Evolutionary conservation across 2,329 filamentous ascomycete genomes (phyloP).

Genomic region (Nigrospora oryzae): DNA sequence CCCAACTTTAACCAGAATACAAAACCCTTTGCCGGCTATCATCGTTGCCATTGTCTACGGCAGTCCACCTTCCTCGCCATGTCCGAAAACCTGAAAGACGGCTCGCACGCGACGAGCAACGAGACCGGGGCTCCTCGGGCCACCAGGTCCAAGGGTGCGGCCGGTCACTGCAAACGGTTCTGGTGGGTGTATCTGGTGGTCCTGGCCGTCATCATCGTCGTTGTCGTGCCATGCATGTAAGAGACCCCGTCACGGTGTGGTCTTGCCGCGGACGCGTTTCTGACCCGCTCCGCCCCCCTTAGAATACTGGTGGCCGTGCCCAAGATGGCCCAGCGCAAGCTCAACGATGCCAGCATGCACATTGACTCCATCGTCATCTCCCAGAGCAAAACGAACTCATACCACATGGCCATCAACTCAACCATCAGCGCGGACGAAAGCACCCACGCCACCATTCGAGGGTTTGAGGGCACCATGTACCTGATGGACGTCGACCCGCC

Average conservation of each 20-base stretch:
- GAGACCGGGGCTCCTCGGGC: slow-evolving; percentile 9
- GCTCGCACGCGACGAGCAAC: no score
- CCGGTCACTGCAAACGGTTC: slow-evolving; percentile 42
- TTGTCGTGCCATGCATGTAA: slow-evolving; percentile 53
- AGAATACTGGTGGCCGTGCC: slow-evolving; percentile 50
- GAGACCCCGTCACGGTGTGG: slow-evolving; percentile 17
- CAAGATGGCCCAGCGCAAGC: slow-evolving; percentile 46
- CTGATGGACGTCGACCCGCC: slow-evolving; percentile 39
- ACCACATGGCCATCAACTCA: slow-evolving; percentile 47
- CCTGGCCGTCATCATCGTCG: slow-evolving; percentile 37
- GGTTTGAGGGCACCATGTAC: slow-evolving; percentile 46
- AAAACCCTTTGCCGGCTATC: no score
- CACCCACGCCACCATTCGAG: slow-evolving; percentile 40
- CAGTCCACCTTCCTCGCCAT: no score
- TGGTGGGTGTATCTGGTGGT: slow-evolving; percentile 55
- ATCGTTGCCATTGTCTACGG: no score
- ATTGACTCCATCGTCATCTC: slow-evolving; percentile 43
- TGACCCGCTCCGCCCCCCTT: background rate
- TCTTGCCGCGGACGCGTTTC: background rate
- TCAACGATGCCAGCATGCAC: slow-evolving; percentile 42
- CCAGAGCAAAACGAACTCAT: slow-evolving; percentile 32
- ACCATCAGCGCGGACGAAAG: slow-evolving; percentile 43
- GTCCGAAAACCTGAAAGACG: no score
- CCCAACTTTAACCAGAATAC: no score
- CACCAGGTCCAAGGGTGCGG: slow-evolving; percentile 28